These are phyloP conservation scores for Euphorbia pulcherrima DNA, from an alignment of 345 rosid species.

Conservation along the genomic window DNA sequence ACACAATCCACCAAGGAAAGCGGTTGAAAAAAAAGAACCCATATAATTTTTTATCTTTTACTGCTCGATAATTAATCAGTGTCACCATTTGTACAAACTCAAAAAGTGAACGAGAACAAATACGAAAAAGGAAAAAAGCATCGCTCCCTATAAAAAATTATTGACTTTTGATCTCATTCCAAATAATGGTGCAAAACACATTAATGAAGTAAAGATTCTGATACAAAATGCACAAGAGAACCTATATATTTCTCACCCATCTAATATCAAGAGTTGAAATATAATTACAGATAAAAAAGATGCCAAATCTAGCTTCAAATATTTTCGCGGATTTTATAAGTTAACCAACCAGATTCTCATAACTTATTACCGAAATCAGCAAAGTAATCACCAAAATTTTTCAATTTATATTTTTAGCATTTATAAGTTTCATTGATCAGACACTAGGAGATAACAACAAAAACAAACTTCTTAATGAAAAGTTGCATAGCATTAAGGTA, in stretches of 20 bases:
- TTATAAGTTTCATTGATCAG: background rate
- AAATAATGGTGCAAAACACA: background rate
- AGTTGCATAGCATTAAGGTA: background rate
- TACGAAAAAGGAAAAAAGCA: background rate
- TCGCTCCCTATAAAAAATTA: background rate
- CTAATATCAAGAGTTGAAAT: constrained; percentile 6
- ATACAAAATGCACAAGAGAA: background rate
- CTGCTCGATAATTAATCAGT: background rate
- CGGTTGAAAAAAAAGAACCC: background rate
- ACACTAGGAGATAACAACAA: background rate
- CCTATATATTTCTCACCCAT: background rate
- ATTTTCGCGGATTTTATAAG: too few relatives aligned
- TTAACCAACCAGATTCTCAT: background rate
- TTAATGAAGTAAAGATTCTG: background rate
- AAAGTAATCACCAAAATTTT: background rate
- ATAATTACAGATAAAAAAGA: background rate
- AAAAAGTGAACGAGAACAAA: background rate
- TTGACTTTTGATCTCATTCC: background rate
- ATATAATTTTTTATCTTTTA: background rate
- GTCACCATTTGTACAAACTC: background rate
- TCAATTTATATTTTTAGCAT: background rate
- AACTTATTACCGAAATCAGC: background rate
- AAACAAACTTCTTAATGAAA: background rate
- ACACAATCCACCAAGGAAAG: background rate
- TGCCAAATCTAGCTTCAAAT: background rate